These are phyloP conservation scores for Pythium folliculosum DNA, from an alignment of 352 stramenopile species.

Conservation along the genomic window DNA sequence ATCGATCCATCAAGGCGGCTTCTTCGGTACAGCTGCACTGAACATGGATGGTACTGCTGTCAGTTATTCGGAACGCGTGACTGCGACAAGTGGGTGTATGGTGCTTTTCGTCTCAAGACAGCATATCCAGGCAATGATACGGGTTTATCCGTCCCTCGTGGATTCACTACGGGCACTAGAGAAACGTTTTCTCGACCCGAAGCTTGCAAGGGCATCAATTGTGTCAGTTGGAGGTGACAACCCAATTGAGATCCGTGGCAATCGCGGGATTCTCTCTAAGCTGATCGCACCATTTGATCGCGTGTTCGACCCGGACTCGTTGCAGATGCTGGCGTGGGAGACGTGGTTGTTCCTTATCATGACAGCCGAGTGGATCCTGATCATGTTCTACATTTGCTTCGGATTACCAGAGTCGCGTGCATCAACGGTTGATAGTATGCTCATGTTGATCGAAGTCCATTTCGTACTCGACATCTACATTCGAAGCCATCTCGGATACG, in stretches of 20 bases:
- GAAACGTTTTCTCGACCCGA: constrained; percentile 49
- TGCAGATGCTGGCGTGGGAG: constrained; percentile 54
- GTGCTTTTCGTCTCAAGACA: constrained; percentile 55
- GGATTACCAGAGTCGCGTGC: constrained; percentile 17
- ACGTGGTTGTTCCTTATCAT: constrained; percentile 56
- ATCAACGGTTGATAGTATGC: constrained; percentile 28
- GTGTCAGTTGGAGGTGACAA: constrained; percentile 8
- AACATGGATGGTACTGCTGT: constrained; percentile 36
- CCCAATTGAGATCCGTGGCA: background rate
- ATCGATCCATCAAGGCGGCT: constrained; percentile 46
- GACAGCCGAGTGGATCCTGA: constrained; percentile 48
- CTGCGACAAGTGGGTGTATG: constrained; percentile 55
- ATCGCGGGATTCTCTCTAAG: background rate
- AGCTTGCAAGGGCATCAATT: constrained; percentile 48
- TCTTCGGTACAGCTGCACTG: constrained; percentile 54
- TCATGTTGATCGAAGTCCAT: constrained; percentile 41
- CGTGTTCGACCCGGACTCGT: constrained; percentile 59
- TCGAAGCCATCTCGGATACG: constrained; percentile 51
- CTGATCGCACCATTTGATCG: constrained; percentile 7
- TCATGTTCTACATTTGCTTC: constrained; percentile 57
- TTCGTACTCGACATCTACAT: constrained; percentile 67
- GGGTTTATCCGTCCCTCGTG: constrained; percentile 34
- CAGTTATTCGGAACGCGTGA: constrained; percentile 52
- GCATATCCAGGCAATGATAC: constrained; percentile 43
- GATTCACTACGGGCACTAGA: constrained; percentile 45